A percentile compares a stretch with the other conserved stretches of the same genome.
phyloP scores from a whole-genome alignment of 2,329 filamentous ascomycete genomes.

The Alternaria sp. region DNA sequence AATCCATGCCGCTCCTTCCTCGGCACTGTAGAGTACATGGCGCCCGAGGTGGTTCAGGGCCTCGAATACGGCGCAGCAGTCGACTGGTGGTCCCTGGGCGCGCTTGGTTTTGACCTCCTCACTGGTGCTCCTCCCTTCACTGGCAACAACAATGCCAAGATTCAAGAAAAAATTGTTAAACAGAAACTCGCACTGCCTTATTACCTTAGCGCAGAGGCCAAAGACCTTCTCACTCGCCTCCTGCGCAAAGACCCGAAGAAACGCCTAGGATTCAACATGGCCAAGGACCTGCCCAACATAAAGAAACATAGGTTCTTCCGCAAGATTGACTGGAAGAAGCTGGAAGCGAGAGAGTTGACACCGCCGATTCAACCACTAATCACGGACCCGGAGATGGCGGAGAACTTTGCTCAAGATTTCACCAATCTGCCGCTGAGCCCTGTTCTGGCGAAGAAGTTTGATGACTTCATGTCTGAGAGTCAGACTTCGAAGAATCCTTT shows the following conservation, averaged over 20 bases:
- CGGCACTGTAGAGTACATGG: slow-evolving; percentile 98
- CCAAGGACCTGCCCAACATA: slow-evolving; percentile 83
- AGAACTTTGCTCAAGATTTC: slow-evolving; percentile 96
- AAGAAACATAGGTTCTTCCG: slow-evolving; percentile 96
- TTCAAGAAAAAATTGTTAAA: slow-evolving; percentile 94
- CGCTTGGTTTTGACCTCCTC: slow-evolving; percentile 89
- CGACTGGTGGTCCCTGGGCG: slow-evolving; percentile 98
- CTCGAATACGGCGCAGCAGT: slow-evolving; percentile 92
- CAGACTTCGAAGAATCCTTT: slow-evolving; percentile 59
- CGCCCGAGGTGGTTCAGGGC: slow-evolving; percentile 89
- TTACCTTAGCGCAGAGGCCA: slow-evolving; percentile 88
- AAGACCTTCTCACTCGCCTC: slow-evolving; percentile 89
- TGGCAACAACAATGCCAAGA: slow-evolving; percentile 90
- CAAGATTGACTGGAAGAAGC: slow-evolving; percentile 91
- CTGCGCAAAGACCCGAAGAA: slow-evolving; percentile 92
- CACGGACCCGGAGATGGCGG: slow-evolving; percentile 92
- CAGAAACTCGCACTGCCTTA: slow-evolving; percentile 90
- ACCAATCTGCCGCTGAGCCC: slow-evolving; percentile 85
- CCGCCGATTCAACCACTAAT: slow-evolving; percentile 93
- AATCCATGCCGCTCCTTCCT: slow-evolving; percentile 85
- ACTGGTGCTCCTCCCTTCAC: slow-evolving; percentile 92
- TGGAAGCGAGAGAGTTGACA: slow-evolving; percentile 81
- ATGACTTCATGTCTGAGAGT: slow-evolving; percentile 36
- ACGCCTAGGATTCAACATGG: slow-evolving; percentile 86
- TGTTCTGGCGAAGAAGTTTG: slow-evolving; percentile 54